phyloP scores from a whole-genome alignment of 306 rosid species.

The Alnus glutinosa region DNA sequence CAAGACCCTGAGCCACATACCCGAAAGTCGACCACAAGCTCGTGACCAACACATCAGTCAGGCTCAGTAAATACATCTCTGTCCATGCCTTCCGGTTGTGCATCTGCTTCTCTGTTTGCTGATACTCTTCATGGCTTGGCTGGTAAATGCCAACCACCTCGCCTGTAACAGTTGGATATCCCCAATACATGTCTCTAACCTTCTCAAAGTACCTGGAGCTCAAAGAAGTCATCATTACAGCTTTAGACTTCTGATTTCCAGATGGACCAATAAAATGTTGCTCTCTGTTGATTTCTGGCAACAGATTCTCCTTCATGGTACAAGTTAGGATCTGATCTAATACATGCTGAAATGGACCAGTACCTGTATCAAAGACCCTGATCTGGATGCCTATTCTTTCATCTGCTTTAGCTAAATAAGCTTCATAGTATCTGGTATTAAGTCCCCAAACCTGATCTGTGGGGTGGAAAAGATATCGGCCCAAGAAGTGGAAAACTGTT shows the following conservation, averaged over 20 bases:
- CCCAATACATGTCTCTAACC: slow-evolving; percentile 70
- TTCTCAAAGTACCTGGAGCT: slow-evolving; percentile 60
- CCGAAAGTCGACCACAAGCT: slow-evolving; percentile 86
- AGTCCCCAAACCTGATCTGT: slow-evolving; percentile 70
- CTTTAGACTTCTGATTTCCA: slow-evolving; percentile 43
- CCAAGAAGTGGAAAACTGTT: slow-evolving; percentile 70
- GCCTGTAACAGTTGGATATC: slow-evolving; percentile 58
- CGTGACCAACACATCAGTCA: slow-evolving; percentile 59
- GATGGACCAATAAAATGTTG: slow-evolving; percentile 29
- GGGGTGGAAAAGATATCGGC: slow-evolving; percentile 74
- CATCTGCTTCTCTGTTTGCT: slow-evolving; percentile 61
- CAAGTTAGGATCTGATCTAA: slow-evolving; percentile 71
- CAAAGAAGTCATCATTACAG: slow-evolving; percentile 64
- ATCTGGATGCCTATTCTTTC: slow-evolving; percentile 78
- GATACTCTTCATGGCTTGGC: slow-evolving; percentile 77
- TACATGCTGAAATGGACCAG: slow-evolving; percentile 68
- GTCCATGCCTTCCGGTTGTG: slow-evolving; percentile 75
- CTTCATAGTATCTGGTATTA: slow-evolving; percentile 58
- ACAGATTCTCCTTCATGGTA: slow-evolving; percentile 45
- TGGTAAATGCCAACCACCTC: slow-evolving; percentile 60
- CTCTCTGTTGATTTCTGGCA: slow-evolving; percentile 49
- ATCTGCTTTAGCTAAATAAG: slow-evolving; percentile 62
- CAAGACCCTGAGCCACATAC: slow-evolving; percentile 74
- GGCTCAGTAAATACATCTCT: slow-evolving; percentile 68
- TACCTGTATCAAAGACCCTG: slow-evolving; percentile 58